phyloP scores from a whole-genome alignment of 2,329 filamentous ascomycete genomes.

The Pseudogymnoascus sp. region DNA sequence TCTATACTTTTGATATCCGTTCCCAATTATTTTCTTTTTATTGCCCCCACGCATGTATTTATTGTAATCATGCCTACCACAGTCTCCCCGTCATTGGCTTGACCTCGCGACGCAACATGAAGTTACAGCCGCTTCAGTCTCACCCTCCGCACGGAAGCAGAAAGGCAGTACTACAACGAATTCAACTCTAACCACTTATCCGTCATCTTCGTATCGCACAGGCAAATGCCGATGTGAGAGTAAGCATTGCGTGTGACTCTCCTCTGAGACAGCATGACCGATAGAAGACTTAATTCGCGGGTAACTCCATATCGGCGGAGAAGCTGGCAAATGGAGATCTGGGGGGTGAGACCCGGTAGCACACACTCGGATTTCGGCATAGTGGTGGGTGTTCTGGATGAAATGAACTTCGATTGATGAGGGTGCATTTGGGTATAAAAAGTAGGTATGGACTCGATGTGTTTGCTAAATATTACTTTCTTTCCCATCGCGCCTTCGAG shows the following conservation, averaged over 20 bases:
- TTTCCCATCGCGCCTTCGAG: not conserved
- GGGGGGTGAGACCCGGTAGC: not conserved
- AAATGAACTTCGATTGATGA: not conserved
- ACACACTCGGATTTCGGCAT: not conserved
- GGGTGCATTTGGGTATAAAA: not conserved
- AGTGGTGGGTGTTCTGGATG: not conserved
- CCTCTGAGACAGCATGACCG: not conserved
- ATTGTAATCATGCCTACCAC: not conserved
- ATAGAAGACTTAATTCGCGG: not conserved
- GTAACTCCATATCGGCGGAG: not conserved
- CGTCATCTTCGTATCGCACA: not conserved
- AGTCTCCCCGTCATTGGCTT: not conserved
- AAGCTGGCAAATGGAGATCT: not conserved
- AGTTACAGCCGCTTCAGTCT: not conserved
- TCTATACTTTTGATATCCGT: not conserved
- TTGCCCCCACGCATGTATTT: not conserved
- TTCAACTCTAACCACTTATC: not conserved
- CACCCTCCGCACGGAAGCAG: not conserved
- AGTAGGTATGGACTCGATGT: not conserved
- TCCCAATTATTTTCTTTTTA: not conserved
- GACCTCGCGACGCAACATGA: not conserved
- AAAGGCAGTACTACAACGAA: not conserved
- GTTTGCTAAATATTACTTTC: not conserved
- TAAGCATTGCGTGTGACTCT: not conserved
- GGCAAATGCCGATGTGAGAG: not conserved